Percentiles rank a stretch among this genome's conserved stretches.
Conservation (phyloP, 177 flowering plant genomes). For the Vitis hybrid region DNA sequence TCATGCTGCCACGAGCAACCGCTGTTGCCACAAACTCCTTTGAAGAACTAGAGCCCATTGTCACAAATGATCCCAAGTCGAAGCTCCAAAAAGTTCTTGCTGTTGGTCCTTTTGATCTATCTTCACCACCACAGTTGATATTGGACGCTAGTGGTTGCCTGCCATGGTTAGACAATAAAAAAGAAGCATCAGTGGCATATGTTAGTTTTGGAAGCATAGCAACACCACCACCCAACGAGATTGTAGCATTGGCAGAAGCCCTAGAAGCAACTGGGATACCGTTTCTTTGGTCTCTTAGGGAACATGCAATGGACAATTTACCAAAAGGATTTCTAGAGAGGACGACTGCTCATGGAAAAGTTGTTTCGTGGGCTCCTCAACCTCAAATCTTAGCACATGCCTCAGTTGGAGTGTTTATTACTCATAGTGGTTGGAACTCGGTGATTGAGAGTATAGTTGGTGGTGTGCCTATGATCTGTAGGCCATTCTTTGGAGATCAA, state of each 20-base stretch:
- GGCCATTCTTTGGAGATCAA: constrained; percentile 35
- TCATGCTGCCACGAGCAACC: constrained; percentile 13
- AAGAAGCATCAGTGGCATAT: constrained; percentile 2
- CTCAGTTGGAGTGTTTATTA: constrained; percentile 17
- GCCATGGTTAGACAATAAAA: constrained; percentile 15
- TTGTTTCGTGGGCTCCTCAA: constrained; percentile 2
- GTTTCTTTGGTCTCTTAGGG: too few species aligned
- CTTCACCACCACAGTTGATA: constrained; percentile 6
- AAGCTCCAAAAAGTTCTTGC: constrained; percentile 9
- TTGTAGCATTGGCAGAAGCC: constrained; percentile 6
- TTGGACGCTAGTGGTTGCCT: constrained; percentile 22
- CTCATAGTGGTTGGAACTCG: constrained; percentile 43
- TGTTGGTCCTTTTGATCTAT: constrained; percentile 13
- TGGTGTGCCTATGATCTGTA: constrained; percentile 47
- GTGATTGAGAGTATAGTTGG: constrained; percentile 38
- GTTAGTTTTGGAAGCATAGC: background rate
- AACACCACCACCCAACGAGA: background rate
- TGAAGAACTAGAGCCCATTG: constrained; percentile 18
- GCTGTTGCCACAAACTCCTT: constrained; percentile 22
- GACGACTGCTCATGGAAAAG: too few species aligned
- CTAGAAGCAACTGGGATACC: constrained; percentile 1
- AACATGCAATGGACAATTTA: too few species aligned
- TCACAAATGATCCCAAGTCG: constrained; percentile 10
- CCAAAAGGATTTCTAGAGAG: too few species aligned
- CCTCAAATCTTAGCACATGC: constrained; percentile 1